Evolutionary conservation across 2,329 filamentous ascomycete species (phyloP).

Genomic region (Pseudogymnoascus sp.): DNA sequence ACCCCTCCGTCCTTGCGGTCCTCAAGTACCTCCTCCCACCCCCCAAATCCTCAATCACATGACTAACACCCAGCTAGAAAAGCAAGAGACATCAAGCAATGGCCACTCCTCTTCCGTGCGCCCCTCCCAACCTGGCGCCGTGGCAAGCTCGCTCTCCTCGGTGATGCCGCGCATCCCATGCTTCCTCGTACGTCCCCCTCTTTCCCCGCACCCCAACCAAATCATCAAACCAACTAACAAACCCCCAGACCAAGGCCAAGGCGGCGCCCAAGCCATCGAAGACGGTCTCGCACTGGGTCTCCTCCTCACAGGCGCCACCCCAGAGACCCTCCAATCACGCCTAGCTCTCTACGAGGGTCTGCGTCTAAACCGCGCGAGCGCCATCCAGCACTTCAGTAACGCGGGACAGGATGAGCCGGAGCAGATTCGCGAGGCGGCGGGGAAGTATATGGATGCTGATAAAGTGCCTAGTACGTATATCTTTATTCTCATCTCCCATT

Average conservation of each 20-base stretch:
- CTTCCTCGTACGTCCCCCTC: conserved; percentile 17
- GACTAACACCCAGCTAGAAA: conserved; percentile 15
- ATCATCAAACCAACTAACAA: not conserved
- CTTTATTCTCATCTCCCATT: not conserved
- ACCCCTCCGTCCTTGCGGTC: conserved; percentile 14
- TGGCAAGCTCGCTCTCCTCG: conserved; percentile 17
- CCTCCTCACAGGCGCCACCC: conserved; percentile 15
- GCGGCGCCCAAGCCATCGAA: conserved; percentile 28
- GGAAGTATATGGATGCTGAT: conserved; percentile 21
- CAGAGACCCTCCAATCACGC: conserved; percentile 17
- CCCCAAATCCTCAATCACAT: not conserved
- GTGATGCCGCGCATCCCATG: conserved; percentile 22
- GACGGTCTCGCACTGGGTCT: conserved; percentile 28
- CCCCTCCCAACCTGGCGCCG: conserved; percentile 24
- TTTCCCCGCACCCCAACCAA: not conserved
- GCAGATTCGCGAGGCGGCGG: conserved; percentile 24
- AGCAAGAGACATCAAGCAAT: conserved; percentile 26
- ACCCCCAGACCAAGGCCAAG: conserved; percentile 24
- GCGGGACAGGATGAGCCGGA: conserved; percentile 28
- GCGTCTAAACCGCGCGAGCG: conserved; percentile 26
- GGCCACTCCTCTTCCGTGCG: conserved; percentile 24
- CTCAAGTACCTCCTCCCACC: conserved; percentile 11
- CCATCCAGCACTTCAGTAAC: conserved; percentile 33
- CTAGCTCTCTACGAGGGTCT: conserved; percentile 26
- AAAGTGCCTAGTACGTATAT: conserved; percentile 25